These are phyloP conservation scores for Diaporthe capsici DNA, from an alignment of 2,329 filamentous ascomycete genomes.

Conservation along the genomic window DNA sequence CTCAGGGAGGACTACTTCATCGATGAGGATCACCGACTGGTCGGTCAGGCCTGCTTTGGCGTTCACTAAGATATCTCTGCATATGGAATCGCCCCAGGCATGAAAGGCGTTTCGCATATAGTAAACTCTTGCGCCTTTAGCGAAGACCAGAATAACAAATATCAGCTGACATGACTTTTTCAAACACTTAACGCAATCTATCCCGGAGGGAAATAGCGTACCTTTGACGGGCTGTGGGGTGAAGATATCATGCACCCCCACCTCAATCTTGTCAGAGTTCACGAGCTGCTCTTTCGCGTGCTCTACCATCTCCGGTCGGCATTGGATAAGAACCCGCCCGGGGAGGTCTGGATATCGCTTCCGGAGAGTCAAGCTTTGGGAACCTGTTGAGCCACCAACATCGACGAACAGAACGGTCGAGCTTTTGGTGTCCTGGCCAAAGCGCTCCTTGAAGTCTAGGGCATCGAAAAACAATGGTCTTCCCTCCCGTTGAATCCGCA, in stretches of 20 bases:
- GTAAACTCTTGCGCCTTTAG: neutral
- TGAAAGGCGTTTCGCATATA: neutral
- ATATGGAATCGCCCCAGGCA: neutral
- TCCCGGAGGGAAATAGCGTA: neutral
- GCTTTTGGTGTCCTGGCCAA: neutral
- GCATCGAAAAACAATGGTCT: neutral
- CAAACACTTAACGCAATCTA: neutral
- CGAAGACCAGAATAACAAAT: neutral
- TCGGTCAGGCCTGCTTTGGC: neutral
- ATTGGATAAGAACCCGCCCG: neutral
- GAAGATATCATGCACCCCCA: neutral
- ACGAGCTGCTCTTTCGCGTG: neutral
- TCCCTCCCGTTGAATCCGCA: neutral
- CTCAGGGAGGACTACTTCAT: neutral
- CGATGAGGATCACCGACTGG: neutral
- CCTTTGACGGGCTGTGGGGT: neutral
- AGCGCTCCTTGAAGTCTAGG: neutral
- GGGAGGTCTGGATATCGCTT: neutral
- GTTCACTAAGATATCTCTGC: neutral
- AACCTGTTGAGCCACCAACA: neutral
- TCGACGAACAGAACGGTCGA: neutral
- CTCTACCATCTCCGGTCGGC: neutral
- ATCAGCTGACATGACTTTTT: neutral
- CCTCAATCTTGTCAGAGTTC: neutral
- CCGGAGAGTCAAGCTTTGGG: neutral